Percentiles rank a stretch among this genome's conserved stretches.
Evolutionary conservation across 805 yeast species (phyloP).

Genomic region (Yamadazyma laniorum): DNA sequence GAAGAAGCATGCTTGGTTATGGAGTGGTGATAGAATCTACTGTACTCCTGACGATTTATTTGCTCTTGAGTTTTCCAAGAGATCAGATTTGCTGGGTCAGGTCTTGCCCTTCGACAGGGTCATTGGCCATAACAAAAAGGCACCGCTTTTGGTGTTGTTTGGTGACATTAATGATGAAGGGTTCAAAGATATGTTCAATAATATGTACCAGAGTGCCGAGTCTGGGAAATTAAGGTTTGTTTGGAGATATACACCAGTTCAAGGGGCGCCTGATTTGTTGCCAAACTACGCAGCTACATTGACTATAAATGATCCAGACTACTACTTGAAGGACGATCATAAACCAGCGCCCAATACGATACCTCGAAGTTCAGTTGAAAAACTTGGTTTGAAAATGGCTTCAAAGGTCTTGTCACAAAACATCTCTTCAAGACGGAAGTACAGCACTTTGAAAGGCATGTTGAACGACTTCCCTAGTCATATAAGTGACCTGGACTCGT

Average conservation of each 20-base stretch:
- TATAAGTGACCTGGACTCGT: conserved; percentile 3
- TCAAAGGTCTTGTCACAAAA: conserved; percentile 31
- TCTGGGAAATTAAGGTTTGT: conserved; percentile 68
- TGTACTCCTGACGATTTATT: conserved; percentile 72
- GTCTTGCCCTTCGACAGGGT: conserved; percentile 58
- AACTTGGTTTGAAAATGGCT: conserved; percentile 41
- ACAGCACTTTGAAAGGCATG: conserved; percentile 37
- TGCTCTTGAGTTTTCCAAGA: conserved; percentile 65
- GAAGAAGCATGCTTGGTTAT: conserved; percentile 43
- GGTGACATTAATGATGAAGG: conserved; percentile 55
- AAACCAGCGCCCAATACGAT: conserved; percentile 21
- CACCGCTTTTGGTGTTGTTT: conserved; percentile 63
- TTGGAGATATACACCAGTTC: conserved; percentile 64
- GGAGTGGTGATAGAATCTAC: conserved; percentile 52
- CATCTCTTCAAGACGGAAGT: conserved; percentile 17
- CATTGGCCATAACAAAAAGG: conserved; percentile 48
- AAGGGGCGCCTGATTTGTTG: conserved; percentile 26
- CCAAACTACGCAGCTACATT: conserved; percentile 69
- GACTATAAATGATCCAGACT: too few species aligned
- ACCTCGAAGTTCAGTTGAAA: conserved; percentile 14
- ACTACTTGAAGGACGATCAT: conserved; percentile 41
- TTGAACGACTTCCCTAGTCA: conserved; percentile 54
- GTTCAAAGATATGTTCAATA: conserved; percentile 57
- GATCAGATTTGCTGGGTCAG: conserved; percentile 14
- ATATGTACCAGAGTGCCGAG: conserved; percentile 57